Percentiles rank a stretch among this genome's conserved stretches.
Conservation (phyloP, 1,139 yeast genomes). For the Taiozyma sp. region DNA sequence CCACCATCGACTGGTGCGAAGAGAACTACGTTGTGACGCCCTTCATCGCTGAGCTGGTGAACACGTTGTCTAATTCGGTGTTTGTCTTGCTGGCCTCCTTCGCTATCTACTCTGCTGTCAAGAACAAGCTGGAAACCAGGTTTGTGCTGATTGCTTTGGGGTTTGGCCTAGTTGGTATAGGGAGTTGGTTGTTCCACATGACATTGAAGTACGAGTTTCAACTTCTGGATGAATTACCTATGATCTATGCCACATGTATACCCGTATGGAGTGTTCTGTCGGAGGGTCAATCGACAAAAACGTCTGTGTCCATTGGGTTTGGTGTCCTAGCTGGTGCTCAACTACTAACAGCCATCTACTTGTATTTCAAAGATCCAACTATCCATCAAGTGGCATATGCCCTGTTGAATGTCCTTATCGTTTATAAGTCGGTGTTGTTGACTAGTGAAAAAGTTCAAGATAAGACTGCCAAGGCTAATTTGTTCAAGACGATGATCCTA, state of each 20-base stretch:
- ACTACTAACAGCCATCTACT: slow-evolving; percentile 54
- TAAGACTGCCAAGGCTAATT: slow-evolving; percentile 36
- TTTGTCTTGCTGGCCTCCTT: slow-evolving; percentile 52
- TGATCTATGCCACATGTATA: slow-evolving; percentile 95
- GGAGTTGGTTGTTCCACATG: slow-evolving; percentile 96
- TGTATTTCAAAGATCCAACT: slow-evolving; percentile 71
- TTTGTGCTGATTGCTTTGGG: slow-evolving; percentile 72
- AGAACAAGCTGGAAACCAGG: slow-evolving; percentile 59
- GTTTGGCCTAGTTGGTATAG: slow-evolving; percentile 83
- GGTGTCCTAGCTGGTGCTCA: slow-evolving; percentile 54
- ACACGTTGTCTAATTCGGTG: slow-evolving; percentile 67
- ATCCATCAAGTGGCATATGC: slow-evolving; percentile 65
- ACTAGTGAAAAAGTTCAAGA: slow-evolving; percentile 48
- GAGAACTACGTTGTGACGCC: slow-evolving; percentile 79
- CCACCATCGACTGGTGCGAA: slow-evolving; percentile 93
- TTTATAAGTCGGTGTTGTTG: slow-evolving; percentile 47
- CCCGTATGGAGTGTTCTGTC: slow-evolving; percentile 90
- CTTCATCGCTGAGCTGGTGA: slow-evolving; percentile 76
- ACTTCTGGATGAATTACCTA: slow-evolving; percentile 89
- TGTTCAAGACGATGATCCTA: slow-evolving; percentile 47
- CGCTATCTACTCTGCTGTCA: slow-evolving; percentile 41
- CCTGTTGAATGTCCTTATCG: slow-evolving; percentile 50
- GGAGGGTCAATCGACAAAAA: slow-evolving; percentile 34
- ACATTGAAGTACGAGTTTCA: slow-evolving; percentile 85
- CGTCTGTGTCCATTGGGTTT: slow-evolving; percentile 40